Evolutionary conservation across 345 rosid genomes (phyloP).

Genomic region (Arabis hirsuta): DNA sequence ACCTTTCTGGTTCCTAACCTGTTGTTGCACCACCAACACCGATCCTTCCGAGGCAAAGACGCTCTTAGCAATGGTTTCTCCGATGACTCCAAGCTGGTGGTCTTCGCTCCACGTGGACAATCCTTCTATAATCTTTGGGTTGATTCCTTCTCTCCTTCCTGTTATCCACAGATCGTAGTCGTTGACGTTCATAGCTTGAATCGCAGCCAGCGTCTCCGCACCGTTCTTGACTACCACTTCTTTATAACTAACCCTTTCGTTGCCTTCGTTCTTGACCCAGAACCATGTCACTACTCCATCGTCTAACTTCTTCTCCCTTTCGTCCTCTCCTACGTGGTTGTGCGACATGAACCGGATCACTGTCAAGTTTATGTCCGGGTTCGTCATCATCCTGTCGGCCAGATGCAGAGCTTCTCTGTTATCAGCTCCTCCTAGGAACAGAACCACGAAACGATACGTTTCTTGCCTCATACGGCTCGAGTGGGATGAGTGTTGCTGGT

Average conservation of each 20-base stretch:
- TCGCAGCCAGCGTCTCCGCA: conserved; percentile 64
- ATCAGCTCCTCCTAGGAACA: conserved; percentile 85
- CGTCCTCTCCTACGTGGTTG: conserved; percentile 60
- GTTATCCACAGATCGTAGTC: conserved; percentile 70
- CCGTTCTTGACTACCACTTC: conserved; percentile 74
- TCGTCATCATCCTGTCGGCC: conserved; percentile 58
- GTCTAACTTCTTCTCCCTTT: conserved; percentile 71
- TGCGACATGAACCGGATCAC: conserved; percentile 61
- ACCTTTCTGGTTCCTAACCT: conserved; percentile 48
- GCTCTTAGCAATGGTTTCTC: conserved; percentile 59
- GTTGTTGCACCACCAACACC: conserved; percentile 76
- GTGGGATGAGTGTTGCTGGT: conserved; percentile 6
- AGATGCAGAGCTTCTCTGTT: conserved; percentile 68
- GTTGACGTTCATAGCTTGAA: conserved; percentile 54
- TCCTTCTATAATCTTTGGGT: conserved; percentile 64
- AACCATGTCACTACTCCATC: conserved; percentile 81
- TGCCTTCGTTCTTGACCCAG: conserved; percentile 70
- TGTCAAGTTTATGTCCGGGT: conserved; percentile 51
- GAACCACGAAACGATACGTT: conserved; percentile 42
- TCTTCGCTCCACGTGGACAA: conserved; percentile 62
- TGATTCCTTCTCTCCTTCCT: conserved; percentile 69
- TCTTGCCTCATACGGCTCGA: conserved; percentile 28
- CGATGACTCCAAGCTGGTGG: conserved; percentile 60
- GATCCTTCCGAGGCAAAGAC: conserved; percentile 58
- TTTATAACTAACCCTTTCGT: conserved; percentile 57